Percentiles rank a stretch among this genome's conserved stretches.
Conservation (phyloP, 2,329 filamentous ascomycete genomes). For the Fusarium pseudonygamai region DNA sequence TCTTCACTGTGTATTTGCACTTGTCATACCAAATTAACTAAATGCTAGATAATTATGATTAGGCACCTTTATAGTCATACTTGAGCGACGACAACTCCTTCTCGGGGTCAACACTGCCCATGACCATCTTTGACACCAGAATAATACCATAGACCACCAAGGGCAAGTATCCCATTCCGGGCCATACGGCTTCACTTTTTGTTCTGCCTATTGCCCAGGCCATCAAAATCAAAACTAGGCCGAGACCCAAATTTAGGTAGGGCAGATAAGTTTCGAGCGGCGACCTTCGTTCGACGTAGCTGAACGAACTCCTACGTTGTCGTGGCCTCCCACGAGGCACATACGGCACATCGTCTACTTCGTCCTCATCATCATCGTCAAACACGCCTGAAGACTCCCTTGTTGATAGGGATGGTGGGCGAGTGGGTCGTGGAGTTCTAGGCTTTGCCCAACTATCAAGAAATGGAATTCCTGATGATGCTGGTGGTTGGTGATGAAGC, state of each 20-base stretch:
- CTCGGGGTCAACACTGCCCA: slow-evolving; percentile 75
- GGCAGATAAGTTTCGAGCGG: slow-evolving; percentile 69
- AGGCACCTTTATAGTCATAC: slow-evolving; percentile 76
- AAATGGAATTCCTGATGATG: slow-evolving; percentile 60
- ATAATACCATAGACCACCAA: slow-evolving; percentile 68
- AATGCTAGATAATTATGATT: slow-evolving; percentile 1
- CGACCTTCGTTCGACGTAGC: slow-evolving; percentile 37
- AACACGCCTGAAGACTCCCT: slow-evolving; percentile 20
- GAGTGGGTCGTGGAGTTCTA: slow-evolving; percentile 39
- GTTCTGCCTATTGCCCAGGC: slow-evolving; percentile 52
- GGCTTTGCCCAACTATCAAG: slow-evolving; percentile 58
- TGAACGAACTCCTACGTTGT: slow-evolving; percentile 36
- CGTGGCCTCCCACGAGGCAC: slow-evolving; percentile 24
- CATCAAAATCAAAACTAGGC: slow-evolving; percentile 59
- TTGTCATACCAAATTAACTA: background rate
- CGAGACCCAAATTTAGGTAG: slow-evolving; percentile 68
- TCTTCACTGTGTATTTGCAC: background rate
- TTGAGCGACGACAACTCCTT: slow-evolving; percentile 68
- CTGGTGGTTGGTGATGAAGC: slow-evolving; percentile 64
- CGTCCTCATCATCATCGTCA: slow-evolving; percentile 34
- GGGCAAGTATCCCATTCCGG: slow-evolving; percentile 62
- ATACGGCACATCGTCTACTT: slow-evolving; percentile 21
- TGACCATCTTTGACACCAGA: slow-evolving; percentile 69
- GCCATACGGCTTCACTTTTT: slow-evolving; percentile 48
- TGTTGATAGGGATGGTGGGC: slow-evolving; percentile 33